A percentile compares a stretch with the other conserved stretches of the same genome.
Evolutionary conservation across 2,329 filamentous ascomycete genomes (phyloP).

Genomic region (Zasmidium cellare): DNA sequence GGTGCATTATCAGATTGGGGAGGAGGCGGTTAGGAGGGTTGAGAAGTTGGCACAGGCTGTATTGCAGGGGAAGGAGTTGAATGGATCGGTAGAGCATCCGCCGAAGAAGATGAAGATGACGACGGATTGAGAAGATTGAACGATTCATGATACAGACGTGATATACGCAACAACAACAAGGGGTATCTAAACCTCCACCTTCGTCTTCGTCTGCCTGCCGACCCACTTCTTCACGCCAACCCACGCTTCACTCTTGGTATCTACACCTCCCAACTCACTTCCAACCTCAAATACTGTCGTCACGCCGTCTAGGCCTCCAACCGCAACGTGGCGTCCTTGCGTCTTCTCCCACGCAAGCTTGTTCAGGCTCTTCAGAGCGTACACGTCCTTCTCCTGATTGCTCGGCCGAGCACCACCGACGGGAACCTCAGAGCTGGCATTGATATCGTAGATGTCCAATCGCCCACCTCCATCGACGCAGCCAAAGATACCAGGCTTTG

Average conservation of each 20-base stretch:
- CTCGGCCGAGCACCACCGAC: slow-evolving; percentile 66
- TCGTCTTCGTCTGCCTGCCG: slow-evolving; percentile 44
- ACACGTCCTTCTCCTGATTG: slow-evolving; percentile 37
- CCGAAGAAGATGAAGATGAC: slow-evolving; percentile 15
- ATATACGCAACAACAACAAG: background rate
- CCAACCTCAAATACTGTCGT: slow-evolving; percentile 93
- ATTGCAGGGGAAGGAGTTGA: slow-evolving; percentile 29
- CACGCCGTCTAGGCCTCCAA: slow-evolving; percentile 87
- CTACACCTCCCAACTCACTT: slow-evolving; percentile 76
- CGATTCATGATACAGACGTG: background rate
- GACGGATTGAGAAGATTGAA: slow-evolving; percentile 3
- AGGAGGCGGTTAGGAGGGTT: slow-evolving; percentile 60
- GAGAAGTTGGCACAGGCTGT: slow-evolving; percentile 55
- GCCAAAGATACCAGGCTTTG: slow-evolving; percentile 91
- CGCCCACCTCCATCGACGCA: slow-evolving; percentile 90
- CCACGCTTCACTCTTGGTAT: slow-evolving; percentile 85
- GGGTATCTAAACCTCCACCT: slow-evolving; percentile 19
- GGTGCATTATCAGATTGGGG: slow-evolving; percentile 71
- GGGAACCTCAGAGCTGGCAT: slow-evolving; percentile 87
- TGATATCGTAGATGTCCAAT: slow-evolving; percentile 94
- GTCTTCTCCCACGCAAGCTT: slow-evolving; percentile 91
- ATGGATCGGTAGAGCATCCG: slow-evolving; percentile 24
- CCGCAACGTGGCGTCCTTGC: slow-evolving; percentile 83
- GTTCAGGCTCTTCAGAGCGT: slow-evolving; percentile 73
- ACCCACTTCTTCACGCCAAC: slow-evolving; percentile 87